Evolutionary conservation across 2,329 filamentous ascomycete genomes (phyloP), one percentile per base, ranked within the genome.

Genomic region (Aspergillus glaucus): DNA sequence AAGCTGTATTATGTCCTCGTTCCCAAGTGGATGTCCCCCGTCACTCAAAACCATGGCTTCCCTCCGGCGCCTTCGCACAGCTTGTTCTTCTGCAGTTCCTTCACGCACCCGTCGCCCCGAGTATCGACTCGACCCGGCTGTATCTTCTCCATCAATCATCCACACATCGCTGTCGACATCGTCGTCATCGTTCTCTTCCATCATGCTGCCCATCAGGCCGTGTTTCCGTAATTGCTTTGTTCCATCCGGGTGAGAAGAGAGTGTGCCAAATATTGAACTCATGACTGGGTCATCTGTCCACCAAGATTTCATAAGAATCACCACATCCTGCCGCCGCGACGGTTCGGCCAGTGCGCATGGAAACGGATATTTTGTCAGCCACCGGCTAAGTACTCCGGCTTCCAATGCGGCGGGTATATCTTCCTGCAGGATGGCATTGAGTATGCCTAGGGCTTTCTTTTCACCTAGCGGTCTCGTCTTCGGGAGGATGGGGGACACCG

Each of bases 21-120:
- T 80, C 3, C 80, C 82, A 41, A 95, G 67, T 1, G 87, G 86
- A 28, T 85, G 78, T 19, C 81, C 88, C n/a, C 88, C 87, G 61
- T 95, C 89, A 60, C 90, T 92, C 49, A 95, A 74, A 17, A 96
- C 90, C 80, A 96, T 91, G 4, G 89, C 90, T 71, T 95, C 89
- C 56, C 90, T 79, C 62, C 92, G 80, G 44, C 88, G 79, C 55
- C 90, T 79, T 51, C 89, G 76, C 51, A 91, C 75, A 46, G 85
- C 80, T 60, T 87, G 84, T 65, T 92, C 87, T 52, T 68, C 66
- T 4, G 59, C 52, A 43, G 57, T 70, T 30, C 62, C 62, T 47
- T 66, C 63, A 21, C 58, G 64, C 9, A 60, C 48, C 54, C 67
- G 54, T 55, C 63, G 55, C 46, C 65, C 53, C 62, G 60, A 52